These are phyloP conservation scores for Eragrostis curvula DNA, from an alignment of 176 grass and related monocot species.

Conservation along the genomic window DNA sequence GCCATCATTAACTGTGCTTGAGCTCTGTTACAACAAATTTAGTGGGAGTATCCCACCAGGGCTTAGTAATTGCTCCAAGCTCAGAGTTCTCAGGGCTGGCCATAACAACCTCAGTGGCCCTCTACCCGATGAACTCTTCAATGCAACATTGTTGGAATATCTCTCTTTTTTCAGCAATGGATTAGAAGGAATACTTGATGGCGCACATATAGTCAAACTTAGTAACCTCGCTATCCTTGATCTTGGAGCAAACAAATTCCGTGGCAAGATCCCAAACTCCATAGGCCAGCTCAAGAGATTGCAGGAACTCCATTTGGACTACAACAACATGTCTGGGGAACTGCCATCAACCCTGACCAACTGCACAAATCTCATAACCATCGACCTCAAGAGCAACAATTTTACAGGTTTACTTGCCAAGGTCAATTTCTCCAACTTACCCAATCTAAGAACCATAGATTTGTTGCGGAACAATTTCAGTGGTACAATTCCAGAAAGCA, in stretches of 20 bases:
- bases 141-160: neutral
- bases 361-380: constrained; percentile 23
- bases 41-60: neutral
- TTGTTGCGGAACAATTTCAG: constrained; percentile 10
- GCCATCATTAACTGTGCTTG: neutral
- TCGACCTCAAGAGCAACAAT: constrained; percentile 10
- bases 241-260: constrained; percentile 32
- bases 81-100: constrained; percentile 32
- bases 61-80: constrained; percentile 28
- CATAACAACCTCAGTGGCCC: constrained; percentile 36
- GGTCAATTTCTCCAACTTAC: constrained; percentile 41
- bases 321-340: constrained; percentile 34
- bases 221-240: constrained; percentile 22
- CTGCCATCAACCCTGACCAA: constrained; percentile 29
- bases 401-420: constrained; percentile 16
- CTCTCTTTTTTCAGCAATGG: constrained; percentile 31
- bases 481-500: constrained; percentile 42
- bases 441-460: constrained; percentile 36
- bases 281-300: constrained; percentile 40
- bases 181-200: constrained; percentile 1
- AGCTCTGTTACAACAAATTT: constrained; percentile 37
- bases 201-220: neutral
- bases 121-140: constrained; percentile 44
- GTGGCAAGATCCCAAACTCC: neutral
- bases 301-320: constrained; percentile 12